phyloP scores from a whole-genome alignment of 805 yeast genomes.

The Yamadazyma tumulicola region DNA sequence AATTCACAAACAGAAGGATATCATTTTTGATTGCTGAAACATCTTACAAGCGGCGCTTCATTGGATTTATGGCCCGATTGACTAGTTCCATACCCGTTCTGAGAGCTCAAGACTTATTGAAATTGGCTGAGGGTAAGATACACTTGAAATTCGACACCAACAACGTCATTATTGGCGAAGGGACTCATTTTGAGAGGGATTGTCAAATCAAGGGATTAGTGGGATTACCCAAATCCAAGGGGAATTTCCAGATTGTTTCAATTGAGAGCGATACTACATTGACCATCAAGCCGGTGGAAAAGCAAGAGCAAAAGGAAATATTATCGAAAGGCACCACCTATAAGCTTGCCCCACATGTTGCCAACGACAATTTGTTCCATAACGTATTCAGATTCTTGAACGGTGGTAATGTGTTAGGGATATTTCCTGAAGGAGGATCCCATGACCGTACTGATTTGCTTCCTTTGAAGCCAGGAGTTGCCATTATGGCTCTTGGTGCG shows the following conservation, averaged over 20 bases:
- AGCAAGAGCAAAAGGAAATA: slow-evolving; percentile 7
- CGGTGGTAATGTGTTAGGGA: slow-evolving; percentile 37
- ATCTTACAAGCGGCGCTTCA: slow-evolving; percentile 27
- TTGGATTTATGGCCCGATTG: slow-evolving; percentile 31
- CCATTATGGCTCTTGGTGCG: slow-evolving; percentile 96
- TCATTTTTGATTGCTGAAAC: slow-evolving; percentile 37
- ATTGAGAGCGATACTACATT: slow-evolving; percentile 9
- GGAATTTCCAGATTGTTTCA: slow-evolving; percentile 27
- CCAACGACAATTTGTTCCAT: slow-evolving; percentile 32
- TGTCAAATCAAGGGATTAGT: slow-evolving; percentile 34
- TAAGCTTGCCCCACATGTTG: slow-evolving; percentile 39
- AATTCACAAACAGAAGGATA: slow-evolving; percentile 27
- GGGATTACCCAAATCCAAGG: slow-evolving; percentile 35
- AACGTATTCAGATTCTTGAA: slow-evolving; percentile 37
- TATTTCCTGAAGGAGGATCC: slow-evolving; percentile 98
- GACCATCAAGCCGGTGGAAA: slow-evolving; percentile 5
- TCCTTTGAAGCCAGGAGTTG: slow-evolving; percentile 96
- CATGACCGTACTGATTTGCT: slow-evolving; percentile 90
- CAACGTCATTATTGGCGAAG: slow-evolving; percentile 25
- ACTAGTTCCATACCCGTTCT: slow-evolving; percentile 40
- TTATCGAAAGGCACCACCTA: slow-evolving; percentile 24
- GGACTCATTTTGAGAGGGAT: slow-evolving; percentile 30
- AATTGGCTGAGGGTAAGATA: slow-evolving; percentile 28
- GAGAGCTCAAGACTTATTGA: slow-evolving; percentile 37
- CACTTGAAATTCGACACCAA: slow-evolving; percentile 11